Evolutionary conservation across 2,329 filamentous ascomycete genomes (phyloP), one percentile per base, ranked within the genome.

Genomic region (Nakataea oryzae): DNA sequence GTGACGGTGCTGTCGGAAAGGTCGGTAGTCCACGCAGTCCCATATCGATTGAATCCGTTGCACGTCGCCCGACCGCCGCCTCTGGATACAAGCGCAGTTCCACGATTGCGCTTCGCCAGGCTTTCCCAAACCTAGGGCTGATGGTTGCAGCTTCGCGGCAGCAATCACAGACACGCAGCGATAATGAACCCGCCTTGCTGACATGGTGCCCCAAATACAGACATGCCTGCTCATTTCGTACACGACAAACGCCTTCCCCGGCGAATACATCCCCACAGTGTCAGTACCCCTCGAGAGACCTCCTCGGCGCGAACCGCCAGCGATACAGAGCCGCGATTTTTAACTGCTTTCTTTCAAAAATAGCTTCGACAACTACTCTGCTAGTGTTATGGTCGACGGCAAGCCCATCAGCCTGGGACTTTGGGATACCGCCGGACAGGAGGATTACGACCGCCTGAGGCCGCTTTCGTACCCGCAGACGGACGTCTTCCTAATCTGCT

Each of bases 241-340:
- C 81, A 97, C 95, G 66, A 99, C 95, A 66, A 99, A 97, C 81
- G 95, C 95, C 67, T 99, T 99, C 76, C 95, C 95, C n/a, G 95
- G 95, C 76, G 95, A 99, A 83, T 99, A 99, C 78, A 97, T 99
- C 70, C 95, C 95, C 68, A 99, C 95, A 70, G 95, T 99, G 90
- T 95, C 79, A 76, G 88, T 82, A 57, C 41, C 58, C 57, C 30
- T 26, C 29, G 29, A 32, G 41, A 13, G 28, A 27, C 41, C 32
- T 24, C 57, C 28, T 57, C 59, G n/a, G n/a, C 29, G 27, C 41
- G 50, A 34, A 29, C 12, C 5, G 26, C 34, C 32, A 21, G 13
- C 24, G n/a, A n/a, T 21, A 26, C 11, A 17, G 12, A n/a, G 8
- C 13, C 28, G 34, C 32, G 32, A 27, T 56, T 56, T n/a, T 29